A percentile compares a stretch with the other conserved stretches of the same genome.
These are phyloP conservation scores for Wolfiporia cocos DNA, from an alignment of 1,284 basidiomycete genomes.

Conservation along the genomic window DNA sequence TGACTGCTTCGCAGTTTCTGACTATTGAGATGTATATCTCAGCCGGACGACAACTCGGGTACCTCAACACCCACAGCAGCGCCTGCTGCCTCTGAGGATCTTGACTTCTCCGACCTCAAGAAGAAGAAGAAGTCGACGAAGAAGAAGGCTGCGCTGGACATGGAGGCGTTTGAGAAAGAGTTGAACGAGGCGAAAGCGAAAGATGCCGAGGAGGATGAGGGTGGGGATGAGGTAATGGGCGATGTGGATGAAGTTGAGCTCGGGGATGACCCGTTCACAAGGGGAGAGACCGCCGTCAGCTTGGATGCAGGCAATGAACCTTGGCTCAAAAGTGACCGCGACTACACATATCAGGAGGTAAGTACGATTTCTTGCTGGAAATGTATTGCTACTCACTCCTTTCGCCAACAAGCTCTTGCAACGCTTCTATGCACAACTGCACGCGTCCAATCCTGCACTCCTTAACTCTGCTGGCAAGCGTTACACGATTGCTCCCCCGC, in stretches of 20 bases:
- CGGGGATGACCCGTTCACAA: slow-evolving; percentile 81
- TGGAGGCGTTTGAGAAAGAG: slow-evolving; percentile 90
- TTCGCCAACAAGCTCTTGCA: slow-evolving; percentile 68
- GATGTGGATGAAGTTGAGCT: slow-evolving; percentile 74
- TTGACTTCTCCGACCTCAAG: slow-evolving; percentile 82
- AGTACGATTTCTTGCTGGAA: slow-evolving; percentile 11
- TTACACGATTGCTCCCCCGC: slow-evolving; percentile 97
- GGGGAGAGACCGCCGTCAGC: slow-evolving; percentile 48
- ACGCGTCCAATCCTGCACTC: slow-evolving; percentile 92
- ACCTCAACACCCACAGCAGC: slow-evolving; percentile 49
- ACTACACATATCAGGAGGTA: slow-evolving; percentile 93
- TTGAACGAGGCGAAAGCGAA: slow-evolving; percentile 63
- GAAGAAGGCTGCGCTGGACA: slow-evolving; percentile 68
- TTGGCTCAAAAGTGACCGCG: slow-evolving; percentile 90
- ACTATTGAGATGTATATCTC: neutral
- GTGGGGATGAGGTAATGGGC: slow-evolving; percentile 56
- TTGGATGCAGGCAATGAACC: slow-evolving; percentile 70
- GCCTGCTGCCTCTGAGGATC: slow-evolving; percentile 49
- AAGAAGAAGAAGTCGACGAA: slow-evolving; percentile 80
- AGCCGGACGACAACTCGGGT: slow-evolving; percentile 60
- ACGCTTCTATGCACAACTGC: slow-evolving; percentile 89
- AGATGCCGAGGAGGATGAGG: slow-evolving; percentile 47
- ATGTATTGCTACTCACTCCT: neutral
- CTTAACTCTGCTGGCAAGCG: slow-evolving; percentile 83
- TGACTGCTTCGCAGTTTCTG: neutral